Percentiles rank a stretch among this genome's conserved stretches.
These are phyloP conservation scores for Fusarium sp. DNA, from an alignment of 2,329 filamentous ascomycete genomes.

Conservation along the genomic window DNA sequence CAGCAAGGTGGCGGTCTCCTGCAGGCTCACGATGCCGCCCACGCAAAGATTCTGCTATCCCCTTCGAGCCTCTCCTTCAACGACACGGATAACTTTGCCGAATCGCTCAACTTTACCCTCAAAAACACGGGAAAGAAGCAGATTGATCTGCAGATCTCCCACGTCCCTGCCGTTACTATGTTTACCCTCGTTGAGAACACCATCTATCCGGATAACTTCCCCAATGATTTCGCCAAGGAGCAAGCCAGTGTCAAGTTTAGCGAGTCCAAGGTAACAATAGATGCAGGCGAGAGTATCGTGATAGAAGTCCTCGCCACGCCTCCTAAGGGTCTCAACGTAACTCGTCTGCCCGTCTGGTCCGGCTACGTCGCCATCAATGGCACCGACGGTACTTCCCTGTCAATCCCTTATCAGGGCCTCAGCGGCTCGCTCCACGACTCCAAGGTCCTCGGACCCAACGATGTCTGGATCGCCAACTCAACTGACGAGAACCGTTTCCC, in stretches of 20 bases:
- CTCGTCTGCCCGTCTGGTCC: conserved; percentile 58
- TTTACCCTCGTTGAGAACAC: conserved; percentile 60
- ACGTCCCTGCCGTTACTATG: conserved; percentile 64
- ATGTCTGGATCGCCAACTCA: conserved; percentile 52
- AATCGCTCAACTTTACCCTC: conserved; percentile 66
- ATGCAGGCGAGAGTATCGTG: conserved; percentile 58
- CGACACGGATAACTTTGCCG: conserved; percentile 69
- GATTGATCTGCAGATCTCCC: conserved; percentile 65
- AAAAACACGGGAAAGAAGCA: conserved; percentile 64
- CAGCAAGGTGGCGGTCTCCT: conserved; percentile 73
- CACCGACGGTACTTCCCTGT: conserved; percentile 54
- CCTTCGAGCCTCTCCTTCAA: conserved; percentile 73
- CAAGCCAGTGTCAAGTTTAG: conserved; percentile 61
- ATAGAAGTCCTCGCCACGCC: conserved; percentile 62
- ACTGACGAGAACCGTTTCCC: conserved; percentile 49
- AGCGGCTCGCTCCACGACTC: conserved; percentile 53
- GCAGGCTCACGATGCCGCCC: conserved; percentile 70
- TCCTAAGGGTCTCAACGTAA: conserved; percentile 54
- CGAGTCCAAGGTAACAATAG: conserved; percentile 59
- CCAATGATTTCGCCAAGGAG: conserved; percentile 58
- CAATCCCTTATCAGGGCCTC: conserved; percentile 59
- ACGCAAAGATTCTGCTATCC: conserved; percentile 65
- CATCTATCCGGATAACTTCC: conserved; percentile 58
- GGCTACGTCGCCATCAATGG: conserved; percentile 59
- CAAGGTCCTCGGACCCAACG: conserved; percentile 41